Conservation (phyloP, 1,284 basidiomycete genomes). For the Exobasidium rhododendri region DNA sequence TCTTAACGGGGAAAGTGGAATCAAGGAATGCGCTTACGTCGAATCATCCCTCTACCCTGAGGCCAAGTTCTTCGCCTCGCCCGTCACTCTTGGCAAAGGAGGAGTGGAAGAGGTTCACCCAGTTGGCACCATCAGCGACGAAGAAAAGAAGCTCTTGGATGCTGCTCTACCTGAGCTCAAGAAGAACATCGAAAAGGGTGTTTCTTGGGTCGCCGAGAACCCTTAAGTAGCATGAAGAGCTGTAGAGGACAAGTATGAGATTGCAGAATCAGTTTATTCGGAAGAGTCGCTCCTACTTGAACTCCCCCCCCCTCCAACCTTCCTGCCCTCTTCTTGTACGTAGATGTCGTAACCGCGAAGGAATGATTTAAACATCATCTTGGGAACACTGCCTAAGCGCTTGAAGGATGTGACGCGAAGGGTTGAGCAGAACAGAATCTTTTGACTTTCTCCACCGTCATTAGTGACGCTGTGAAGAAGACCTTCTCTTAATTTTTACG, state of each 20-base stretch:
- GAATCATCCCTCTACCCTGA: conserved; percentile 71
- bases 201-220: conserved; percentile 44
- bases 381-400: no score
- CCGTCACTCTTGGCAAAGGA: conserved; percentile 47
- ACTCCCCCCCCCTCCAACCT: no score
- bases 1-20: conserved; percentile 80
- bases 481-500: no score
- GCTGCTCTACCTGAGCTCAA: conserved; percentile 50
- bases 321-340: no score
- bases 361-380: no score
- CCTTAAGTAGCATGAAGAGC: conserved; percentile 24
- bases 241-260: neutral
- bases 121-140: conserved; percentile 45
- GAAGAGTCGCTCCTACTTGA: no score
- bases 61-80: conserved; percentile 59
- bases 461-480: no score
- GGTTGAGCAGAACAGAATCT: no score
- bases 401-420: no score
- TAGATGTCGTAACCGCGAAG: no score
- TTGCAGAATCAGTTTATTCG: no score
- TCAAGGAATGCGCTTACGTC: conserved; percentile 80
- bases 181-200: conserved; percentile 55
- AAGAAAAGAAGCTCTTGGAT: conserved; percentile 55
- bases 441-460: no score
- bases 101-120: conserved; percentile 53